Base-by-base conservation (phyloP, 2,329 filamentous ascomycete species). In the Nannizziopsis barbatae region DNA sequence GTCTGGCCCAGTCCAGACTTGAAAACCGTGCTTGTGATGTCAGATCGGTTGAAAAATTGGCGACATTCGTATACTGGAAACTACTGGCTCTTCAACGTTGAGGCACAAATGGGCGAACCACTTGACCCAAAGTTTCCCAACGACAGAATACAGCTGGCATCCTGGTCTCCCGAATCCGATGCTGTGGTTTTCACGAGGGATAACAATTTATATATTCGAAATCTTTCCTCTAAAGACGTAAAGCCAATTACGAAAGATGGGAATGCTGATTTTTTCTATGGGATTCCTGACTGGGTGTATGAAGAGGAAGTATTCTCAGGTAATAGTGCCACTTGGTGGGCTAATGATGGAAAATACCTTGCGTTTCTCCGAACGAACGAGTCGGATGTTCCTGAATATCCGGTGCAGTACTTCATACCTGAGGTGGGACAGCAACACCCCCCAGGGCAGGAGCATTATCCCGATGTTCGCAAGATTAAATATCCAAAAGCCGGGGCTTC, bases 281-380 rank as follows among this genome's bases (percentile, higher is more conserved):
- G 92, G 14, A 80, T 95, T 15, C 92, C 92, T 0, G 93, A 98
- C 64, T 98, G 92, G 92, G 92, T 96, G 0, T 95, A 94, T 59
- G 86, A 93, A 61, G 80, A 84, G 58, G 87, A 94, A 64, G 86
- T 94, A 2, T 86, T 96, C 53, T 66, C 72, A 11, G 83, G 78
- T 1, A 84, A 86, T 57, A 86, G 79, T 52, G 90, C 86, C 4
- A 93, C 89, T 1, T 98, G 93, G 92, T 98, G 89, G 89, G 90
- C 87, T 31, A 76, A 82, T 32, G 86, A 93, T 62, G 92, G 89
- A 45, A 83, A 87, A 58, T 94, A 85, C 62, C 69, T 98, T 50
- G 87, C 92, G 17, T 98, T 95, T 64, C 71, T 98, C 52, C 82
- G 88, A 27, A 98, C 92, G 5, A 92, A 98, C 62, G 93, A 98